phyloP scores from a whole-genome alignment of 2,329 filamentous ascomycete species.

The Phaeosphaeriaceae sp. region DNA sequence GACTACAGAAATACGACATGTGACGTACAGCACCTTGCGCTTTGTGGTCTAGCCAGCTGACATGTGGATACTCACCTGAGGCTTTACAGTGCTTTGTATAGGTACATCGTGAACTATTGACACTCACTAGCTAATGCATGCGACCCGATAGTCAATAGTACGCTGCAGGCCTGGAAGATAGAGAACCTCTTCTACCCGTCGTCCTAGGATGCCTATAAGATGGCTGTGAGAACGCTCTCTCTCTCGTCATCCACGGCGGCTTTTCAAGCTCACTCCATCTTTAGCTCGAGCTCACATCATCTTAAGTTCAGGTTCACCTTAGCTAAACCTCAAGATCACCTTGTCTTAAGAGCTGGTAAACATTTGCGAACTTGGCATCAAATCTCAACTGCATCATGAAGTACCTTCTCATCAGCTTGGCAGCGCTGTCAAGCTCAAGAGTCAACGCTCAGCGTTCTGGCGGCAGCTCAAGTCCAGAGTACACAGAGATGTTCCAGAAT shows the following conservation, averaged over 20 bases:
- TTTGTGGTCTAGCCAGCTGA: not conserved
- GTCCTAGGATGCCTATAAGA: not conserved
- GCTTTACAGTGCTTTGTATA: not conserved
- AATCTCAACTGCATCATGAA: not conserved
- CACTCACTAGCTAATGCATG: not conserved
- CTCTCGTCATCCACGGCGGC: not conserved
- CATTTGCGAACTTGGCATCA: not conserved
- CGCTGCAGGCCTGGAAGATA: not conserved
- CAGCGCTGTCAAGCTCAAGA: conserved; percentile 20
- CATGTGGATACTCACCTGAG: not conserved
- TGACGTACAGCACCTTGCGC: not conserved
- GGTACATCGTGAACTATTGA: not conserved
- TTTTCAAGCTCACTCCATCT: not conserved
- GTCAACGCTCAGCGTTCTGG: conserved; percentile 30
- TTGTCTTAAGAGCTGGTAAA: not conserved
- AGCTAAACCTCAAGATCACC: not conserved
- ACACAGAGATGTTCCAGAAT: conserved; percentile 46
- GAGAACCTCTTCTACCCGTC: no score
- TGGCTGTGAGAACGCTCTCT: not conserved
- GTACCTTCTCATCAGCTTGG: not conserved
- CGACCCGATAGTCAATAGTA: not conserved
- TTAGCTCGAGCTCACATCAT: not conserved
- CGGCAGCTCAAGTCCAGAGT: conserved; percentile 35
- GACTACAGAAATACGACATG: not conserved
- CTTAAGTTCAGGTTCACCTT: not conserved